phyloP scores from a whole-genome alignment of 2,329 filamentous ascomycete genomes.

The Fusarium devonianum region DNA sequence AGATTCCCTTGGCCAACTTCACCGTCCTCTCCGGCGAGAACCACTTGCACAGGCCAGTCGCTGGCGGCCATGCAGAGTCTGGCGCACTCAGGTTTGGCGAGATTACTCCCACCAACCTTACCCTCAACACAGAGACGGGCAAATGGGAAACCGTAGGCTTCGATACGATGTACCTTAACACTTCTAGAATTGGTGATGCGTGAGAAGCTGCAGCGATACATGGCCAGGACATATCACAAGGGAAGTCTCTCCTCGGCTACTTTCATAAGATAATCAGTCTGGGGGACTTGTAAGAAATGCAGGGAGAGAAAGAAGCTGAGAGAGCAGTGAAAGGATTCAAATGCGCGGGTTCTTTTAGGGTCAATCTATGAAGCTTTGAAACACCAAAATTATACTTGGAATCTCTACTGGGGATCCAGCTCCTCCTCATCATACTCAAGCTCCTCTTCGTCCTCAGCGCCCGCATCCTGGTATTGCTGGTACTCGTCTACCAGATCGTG shows the following conservation, averaged over 20 bases:
- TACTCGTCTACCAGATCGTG: conserved; percentile 99
- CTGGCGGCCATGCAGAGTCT: conserved; percentile 56
- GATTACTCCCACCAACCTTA: conserved; percentile 45
- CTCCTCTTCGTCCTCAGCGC: conserved; percentile 94
- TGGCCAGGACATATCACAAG: too few relatives aligned
- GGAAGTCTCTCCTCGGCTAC: too few relatives aligned
- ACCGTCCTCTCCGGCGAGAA: conserved; percentile 70
- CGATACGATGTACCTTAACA: conserved; percentile 24
- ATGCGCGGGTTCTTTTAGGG: too few relatives aligned
- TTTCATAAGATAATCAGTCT: too few relatives aligned
- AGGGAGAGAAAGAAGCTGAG: too few relatives aligned
- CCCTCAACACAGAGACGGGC: conserved; percentile 28
- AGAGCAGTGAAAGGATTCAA: too few relatives aligned
- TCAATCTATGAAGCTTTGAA: too few relatives aligned
- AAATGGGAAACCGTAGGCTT: conserved; percentile 20
- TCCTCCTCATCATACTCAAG: conserved; percentile 79
- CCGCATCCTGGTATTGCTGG: conserved; percentile 99
- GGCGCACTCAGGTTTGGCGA: conserved; percentile 61
- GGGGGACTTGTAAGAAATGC: too few relatives aligned
- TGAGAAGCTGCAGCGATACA: too few relatives aligned
- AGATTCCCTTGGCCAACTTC: conserved; percentile 74
- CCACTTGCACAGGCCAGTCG: conserved; percentile 55
- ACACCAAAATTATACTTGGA: too few relatives aligned
- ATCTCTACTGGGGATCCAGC: too few relatives aligned
- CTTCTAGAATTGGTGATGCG: too few relatives aligned